Conservation (phyloP, 768 basidiomycete species). For the Boletus rubroflammeus region DNA sequence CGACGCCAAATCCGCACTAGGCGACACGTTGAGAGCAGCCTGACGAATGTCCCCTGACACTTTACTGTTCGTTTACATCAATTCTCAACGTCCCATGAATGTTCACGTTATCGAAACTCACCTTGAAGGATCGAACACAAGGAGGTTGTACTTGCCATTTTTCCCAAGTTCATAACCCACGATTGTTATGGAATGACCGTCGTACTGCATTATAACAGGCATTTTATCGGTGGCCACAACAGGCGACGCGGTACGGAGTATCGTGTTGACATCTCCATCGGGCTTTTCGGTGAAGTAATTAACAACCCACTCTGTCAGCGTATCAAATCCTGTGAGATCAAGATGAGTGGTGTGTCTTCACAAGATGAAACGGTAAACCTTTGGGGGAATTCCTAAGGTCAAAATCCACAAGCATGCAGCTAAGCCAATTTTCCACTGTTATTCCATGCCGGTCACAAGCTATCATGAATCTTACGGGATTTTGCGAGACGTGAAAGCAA, state of each 20-base stretch:
- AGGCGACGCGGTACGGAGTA: constrained; percentile 47
- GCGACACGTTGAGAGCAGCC: constrained; percentile 16
- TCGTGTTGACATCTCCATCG: constrained; percentile 46
- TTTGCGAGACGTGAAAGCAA: constrained; percentile 72
- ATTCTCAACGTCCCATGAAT: neutral
- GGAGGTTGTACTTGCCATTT: constrained; percentile 55
- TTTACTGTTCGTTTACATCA: constrained; percentile 11
- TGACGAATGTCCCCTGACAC: constrained; percentile 13
- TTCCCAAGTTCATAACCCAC: constrained; percentile 76
- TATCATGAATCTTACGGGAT: constrained; percentile 62
- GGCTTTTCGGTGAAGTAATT: constrained; percentile 56
- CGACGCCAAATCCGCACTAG: constrained; percentile 2
- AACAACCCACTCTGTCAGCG: constrained; percentile 69
- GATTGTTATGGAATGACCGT: constrained; percentile 84
- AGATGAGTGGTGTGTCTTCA: neutral
- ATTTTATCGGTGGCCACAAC: constrained; percentile 60
- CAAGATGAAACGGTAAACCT: constrained; percentile 35
- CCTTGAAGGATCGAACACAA: constrained; percentile 78
- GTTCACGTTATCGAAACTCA: constrained; percentile 26
- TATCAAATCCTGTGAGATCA: constrained; percentile 36
- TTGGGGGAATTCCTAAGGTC: constrained; percentile 40
- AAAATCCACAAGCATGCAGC: constrained; percentile 66
- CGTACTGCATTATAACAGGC: constrained; percentile 80
- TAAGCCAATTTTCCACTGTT: constrained; percentile 21
- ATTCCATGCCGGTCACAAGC: neutral